Conservation (phyloP, 1,284 basidiomycete species). For the Boletus austroedulis region DNA sequence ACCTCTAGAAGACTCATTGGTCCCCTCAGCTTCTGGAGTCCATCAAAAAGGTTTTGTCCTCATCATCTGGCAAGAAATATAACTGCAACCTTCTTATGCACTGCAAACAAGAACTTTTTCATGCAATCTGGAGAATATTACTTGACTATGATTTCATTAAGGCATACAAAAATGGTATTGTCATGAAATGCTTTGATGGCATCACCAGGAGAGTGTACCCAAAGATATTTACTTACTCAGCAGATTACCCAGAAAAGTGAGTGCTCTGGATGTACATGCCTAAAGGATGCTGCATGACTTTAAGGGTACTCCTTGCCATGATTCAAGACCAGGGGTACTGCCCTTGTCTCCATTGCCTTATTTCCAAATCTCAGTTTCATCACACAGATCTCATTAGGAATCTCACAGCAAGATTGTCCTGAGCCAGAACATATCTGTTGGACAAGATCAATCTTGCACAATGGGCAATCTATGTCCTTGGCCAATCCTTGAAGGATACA, state of each 20-base stretch:
- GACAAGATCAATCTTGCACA: background rate
- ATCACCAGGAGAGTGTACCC: background rate
- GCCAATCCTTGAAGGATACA: background rate
- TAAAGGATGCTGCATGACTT: background rate
- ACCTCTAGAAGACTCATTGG: background rate
- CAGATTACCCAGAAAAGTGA: background rate
- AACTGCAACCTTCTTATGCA: background rate
- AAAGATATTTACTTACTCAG: background rate
- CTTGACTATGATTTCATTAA: background rate
- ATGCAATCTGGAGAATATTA: background rate
- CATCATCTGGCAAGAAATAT: background rate
- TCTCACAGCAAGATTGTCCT: background rate
- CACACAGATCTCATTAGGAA: background rate
- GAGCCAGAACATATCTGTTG: background rate
- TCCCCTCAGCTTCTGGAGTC: background rate
- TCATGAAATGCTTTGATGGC: background rate
- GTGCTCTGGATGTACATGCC: background rate
- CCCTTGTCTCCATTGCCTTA: background rate
- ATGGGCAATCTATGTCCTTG: background rate
- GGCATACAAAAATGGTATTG: background rate
- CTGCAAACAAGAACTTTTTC: background rate
- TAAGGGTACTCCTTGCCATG: background rate
- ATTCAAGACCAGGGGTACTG: background rate
- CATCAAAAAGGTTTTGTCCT: background rate
- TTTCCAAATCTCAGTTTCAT: background rate